Percentiles rank a stretch among this genome's conserved stretches.
Evolutionary conservation across 768 basidiomycete genomes (phyloP).

Genomic region (Lanmaoa pseudosensibilis): DNA sequence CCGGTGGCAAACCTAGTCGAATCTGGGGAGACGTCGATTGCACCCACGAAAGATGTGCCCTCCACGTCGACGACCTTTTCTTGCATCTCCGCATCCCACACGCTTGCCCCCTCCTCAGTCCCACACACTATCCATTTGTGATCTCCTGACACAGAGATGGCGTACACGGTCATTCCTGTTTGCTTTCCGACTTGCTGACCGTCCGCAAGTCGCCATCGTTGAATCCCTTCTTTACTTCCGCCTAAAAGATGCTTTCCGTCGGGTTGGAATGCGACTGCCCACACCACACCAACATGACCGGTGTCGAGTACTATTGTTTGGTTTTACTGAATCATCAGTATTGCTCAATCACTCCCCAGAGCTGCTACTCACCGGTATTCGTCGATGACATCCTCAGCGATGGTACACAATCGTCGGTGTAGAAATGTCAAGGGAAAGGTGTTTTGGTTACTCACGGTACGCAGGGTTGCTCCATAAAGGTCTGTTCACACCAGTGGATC

Average conservation of each 20-base stretch:
- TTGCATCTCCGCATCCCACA: background rate
- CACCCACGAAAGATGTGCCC: accelerated
- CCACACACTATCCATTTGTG: background rate
- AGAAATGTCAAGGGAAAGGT: background rate
- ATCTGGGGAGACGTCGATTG: background rate
- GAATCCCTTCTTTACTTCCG: background rate
- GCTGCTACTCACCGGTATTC: background rate
- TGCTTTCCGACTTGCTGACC: background rate
- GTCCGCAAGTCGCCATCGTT: background rate
- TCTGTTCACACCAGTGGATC: background rate
- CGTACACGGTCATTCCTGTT: background rate
- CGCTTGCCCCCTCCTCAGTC: background rate
- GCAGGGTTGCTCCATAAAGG: background rate
- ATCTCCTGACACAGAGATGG: background rate
- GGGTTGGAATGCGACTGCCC: background rate
- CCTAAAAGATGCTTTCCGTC: background rate
- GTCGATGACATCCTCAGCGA: background rate
- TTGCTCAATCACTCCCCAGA: background rate
- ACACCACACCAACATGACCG: background rate
- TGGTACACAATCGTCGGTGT: background rate
- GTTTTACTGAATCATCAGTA: background rate
- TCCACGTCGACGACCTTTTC: background rate
- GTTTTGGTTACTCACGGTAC: background rate
- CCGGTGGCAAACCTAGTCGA: background rate
- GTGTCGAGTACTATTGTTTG: background rate